These are phyloP conservation scores for Phytophthora aleatoria DNA, from an alignment of 352 stramenopile species.

Conservation along the genomic window DNA sequence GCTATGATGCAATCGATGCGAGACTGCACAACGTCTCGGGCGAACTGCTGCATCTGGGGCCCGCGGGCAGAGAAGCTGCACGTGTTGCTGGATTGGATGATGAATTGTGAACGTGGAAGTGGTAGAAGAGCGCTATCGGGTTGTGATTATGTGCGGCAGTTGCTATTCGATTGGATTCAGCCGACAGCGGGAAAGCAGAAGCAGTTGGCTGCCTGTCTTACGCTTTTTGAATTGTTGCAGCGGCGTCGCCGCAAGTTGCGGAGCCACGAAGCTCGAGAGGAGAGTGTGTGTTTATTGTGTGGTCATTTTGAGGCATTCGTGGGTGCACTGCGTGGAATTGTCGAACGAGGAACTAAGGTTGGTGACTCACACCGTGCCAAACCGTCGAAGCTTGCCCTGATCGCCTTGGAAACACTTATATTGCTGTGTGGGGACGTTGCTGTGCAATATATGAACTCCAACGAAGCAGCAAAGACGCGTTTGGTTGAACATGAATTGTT, in stretches of 20 bases:
- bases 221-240: constrained; percentile 67
- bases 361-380: constrained; percentile 40
- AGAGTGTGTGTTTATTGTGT: constrained; percentile 9
- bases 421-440: constrained; percentile 43
- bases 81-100: constrained; percentile 62
- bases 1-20: constrained; percentile 48
- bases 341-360: constrained; percentile 24
- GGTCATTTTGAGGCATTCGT: constrained; percentile 17
- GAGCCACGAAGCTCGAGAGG: neutral
- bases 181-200: constrained; percentile 42
- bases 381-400: constrained; percentile 53
- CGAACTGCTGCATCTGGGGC: constrained; percentile 66
- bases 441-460: constrained; percentile 20
- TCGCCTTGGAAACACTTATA: constrained; percentile 58
- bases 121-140: neutral
- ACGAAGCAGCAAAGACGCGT: constrained; percentile 8
- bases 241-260: constrained; percentile 25
- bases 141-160: constrained; percentile 30
- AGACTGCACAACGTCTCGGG: constrained; percentile 48
- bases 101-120: constrained; percentile 11
- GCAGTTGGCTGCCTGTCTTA: constrained; percentile 59
- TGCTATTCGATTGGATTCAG: constrained; percentile 45
- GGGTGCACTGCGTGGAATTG: constrained; percentile 21
- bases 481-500: constrained; percentile 7
- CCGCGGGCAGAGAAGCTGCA: constrained; percentile 52